Conservation (phyloP, 768 basidiomycete species). For the Gyrodon lividus region DNA sequence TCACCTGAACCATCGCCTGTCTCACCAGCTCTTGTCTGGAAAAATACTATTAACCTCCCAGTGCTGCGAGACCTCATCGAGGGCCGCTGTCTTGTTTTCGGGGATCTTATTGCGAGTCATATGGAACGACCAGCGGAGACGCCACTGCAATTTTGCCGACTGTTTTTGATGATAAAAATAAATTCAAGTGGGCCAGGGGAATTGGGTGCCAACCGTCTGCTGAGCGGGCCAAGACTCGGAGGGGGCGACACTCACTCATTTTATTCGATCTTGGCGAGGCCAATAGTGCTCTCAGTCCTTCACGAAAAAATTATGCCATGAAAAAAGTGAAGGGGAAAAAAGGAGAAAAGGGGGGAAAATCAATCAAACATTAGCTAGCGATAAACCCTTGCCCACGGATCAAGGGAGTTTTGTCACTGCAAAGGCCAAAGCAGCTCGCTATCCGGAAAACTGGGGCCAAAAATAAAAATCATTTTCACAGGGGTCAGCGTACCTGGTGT, state of each 20-base stretch:
- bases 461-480: not conserved
- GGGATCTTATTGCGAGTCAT: slow-evolving; percentile 7
- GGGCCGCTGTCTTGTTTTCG: slow-evolving; percentile 1
- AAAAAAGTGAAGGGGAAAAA: too few species aligned
- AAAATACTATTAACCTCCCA: not conserved
- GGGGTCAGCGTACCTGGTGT: not conserved
- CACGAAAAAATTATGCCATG: too few species aligned
- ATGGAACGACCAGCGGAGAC: slow-evolving; percentile 8
- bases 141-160: not conserved
- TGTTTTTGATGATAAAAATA: slow-evolving; percentile 10
- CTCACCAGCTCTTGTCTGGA: not conserved
- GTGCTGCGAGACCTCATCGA: not conserved
- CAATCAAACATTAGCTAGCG: too few species aligned
- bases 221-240: not conserved
- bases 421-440: not conserved
- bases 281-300: too few species aligned
- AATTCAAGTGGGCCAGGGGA: not conserved
- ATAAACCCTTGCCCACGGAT: too few species aligned
- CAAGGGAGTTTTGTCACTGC: not conserved
- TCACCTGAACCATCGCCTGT: too few species aligned
- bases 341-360: too few species aligned
- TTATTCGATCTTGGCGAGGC: too few species aligned
- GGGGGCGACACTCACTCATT: too few species aligned
- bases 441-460: slow-evolving; percentile 5
- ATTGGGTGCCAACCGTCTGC: not conserved